These are phyloP conservation scores for Mortierella sp. DNA, from an alignment of 371 early-diverging fungal species.

Conservation along the genomic window DNA sequence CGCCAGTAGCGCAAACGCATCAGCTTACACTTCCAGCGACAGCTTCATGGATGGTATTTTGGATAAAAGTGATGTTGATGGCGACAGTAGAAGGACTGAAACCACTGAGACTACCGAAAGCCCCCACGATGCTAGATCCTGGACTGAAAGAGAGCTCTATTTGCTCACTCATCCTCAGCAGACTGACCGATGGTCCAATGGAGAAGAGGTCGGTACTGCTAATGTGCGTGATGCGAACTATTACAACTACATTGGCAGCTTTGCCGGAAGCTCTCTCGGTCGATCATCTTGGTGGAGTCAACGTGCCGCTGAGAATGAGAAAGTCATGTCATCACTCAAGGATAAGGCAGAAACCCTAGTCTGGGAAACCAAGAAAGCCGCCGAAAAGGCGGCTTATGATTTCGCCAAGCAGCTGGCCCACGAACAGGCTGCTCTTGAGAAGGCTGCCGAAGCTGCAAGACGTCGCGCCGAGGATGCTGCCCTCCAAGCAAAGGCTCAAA, in stretches of 20 bases:
- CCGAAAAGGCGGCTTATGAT: slow-evolving; percentile 32
- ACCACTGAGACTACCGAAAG: neutral
- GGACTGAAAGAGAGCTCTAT: slow-evolving; percentile 9
- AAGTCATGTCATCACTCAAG: slow-evolving; percentile 21
- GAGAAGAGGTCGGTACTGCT: slow-evolving; percentile 39
- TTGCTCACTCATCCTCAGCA: slow-evolving; percentile 9
- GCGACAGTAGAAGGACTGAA: neutral
- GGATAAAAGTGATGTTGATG: neutral
- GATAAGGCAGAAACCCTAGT: slow-evolving; percentile 39
- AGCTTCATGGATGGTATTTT: slow-evolving; percentile 24
- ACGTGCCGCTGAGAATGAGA: slow-evolving; percentile 15
- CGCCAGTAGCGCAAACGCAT: neutral
- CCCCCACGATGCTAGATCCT: neutral
- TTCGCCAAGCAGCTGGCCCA: slow-evolving; percentile 33
- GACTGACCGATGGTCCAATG: slow-evolving; percentile 29
- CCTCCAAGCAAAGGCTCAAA: slow-evolving; percentile 31
- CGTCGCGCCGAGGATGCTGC: slow-evolving; percentile 45
- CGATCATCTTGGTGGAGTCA: slow-evolving; percentile 48
- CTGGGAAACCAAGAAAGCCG: slow-evolving; percentile 48
- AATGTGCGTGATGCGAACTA: slow-evolving; percentile 44
- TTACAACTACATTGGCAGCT: slow-evolving; percentile 43
- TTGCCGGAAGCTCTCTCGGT: slow-evolving; percentile 24
- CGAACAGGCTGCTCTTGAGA: slow-evolving; percentile 29
- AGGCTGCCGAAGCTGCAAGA: slow-evolving; percentile 19
- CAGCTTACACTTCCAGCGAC: slow-evolving; percentile 19